phyloP scores from a whole-genome alignment of 129 eudicot genomes.

The Centrapalus pauciflorus region DNA sequence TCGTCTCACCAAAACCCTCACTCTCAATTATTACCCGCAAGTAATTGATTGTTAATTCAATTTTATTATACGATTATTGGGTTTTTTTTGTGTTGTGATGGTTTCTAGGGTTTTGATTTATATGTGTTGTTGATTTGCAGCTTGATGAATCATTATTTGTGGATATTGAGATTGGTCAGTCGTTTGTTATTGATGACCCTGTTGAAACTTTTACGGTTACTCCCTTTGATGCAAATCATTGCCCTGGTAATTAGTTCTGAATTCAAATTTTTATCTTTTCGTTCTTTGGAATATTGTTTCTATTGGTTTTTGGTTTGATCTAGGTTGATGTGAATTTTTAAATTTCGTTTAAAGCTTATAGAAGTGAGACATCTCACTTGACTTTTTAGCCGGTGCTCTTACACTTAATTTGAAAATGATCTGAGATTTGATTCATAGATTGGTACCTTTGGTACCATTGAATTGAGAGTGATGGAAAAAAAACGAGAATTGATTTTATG shows the following conservation, averaged over 20 bases:
- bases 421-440: no score
- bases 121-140: slow-evolving; percentile 31
- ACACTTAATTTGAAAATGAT: no score
- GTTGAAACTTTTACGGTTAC: slow-evolving; percentile 51
- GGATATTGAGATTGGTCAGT: slow-evolving; percentile 62
- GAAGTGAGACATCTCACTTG: no score
- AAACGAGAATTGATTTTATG: no score
- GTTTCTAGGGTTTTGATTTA: not conserved
- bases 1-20: slow-evolving; percentile 51
- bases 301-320: not conserved
- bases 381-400: no score
- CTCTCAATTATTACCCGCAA: slow-evolving; percentile 53
- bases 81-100: not conserved
- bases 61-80: not conserved
- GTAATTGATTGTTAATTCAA: slow-evolving; percentile 13
- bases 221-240: slow-evolving; percentile 85
- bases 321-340: not conserved
- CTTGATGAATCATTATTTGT: slow-evolving; percentile 63
- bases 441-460: no score
- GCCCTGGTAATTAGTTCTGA: slow-evolving; percentile 52
- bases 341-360: no score
- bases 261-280: not conserved
- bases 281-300: not conserved
- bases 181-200: slow-evolving; percentile 42
- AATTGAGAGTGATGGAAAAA: no score